These are phyloP conservation scores for Periconia sp. DNA, from an alignment of 2,329 filamentous ascomycete species.

Conservation along the genomic window DNA sequence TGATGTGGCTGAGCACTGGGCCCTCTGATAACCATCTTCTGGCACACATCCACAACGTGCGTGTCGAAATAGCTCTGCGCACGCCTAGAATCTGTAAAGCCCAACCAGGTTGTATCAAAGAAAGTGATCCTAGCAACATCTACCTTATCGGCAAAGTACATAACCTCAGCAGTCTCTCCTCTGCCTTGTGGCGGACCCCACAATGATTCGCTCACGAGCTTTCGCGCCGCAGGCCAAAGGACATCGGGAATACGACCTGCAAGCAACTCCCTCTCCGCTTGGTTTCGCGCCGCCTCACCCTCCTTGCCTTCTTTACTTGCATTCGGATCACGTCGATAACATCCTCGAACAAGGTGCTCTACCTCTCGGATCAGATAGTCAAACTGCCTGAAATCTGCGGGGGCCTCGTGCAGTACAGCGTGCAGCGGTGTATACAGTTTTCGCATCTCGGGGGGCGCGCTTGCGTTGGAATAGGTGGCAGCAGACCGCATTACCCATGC, in stretches of 20 bases:
- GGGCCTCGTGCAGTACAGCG: constrained; percentile 33
- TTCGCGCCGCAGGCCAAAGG: constrained; percentile 51
- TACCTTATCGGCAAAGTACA: constrained; percentile 59
- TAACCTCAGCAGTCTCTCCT: constrained; percentile 35
- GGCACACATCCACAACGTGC: constrained; percentile 60
- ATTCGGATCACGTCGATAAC: constrained; percentile 53
- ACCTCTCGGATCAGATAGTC: constrained; percentile 58
- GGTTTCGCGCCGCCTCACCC: constrained; percentile 47
- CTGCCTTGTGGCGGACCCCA: constrained; percentile 37
- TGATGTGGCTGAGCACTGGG: constrained; percentile 28
- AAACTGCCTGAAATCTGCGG: constrained; percentile 50
- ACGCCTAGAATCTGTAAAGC: constrained; percentile 61
- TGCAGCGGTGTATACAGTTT: constrained; percentile 45
- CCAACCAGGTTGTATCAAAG: constrained; percentile 69
- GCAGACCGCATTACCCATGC: constrained; percentile 33
- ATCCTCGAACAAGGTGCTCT: constrained; percentile 64
- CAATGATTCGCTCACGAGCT: constrained; percentile 47
- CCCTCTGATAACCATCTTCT: constrained; percentile 50
- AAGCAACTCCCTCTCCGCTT: constrained; percentile 56
- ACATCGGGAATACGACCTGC: constrained; percentile 55
- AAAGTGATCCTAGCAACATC: constrained; percentile 72
- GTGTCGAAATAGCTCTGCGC: constrained; percentile 63
- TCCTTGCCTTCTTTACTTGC: constrained; percentile 15
- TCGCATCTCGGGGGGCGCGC: constrained; percentile 46
- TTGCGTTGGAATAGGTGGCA: constrained; percentile 30